phyloP scores from a whole-genome alignment of 2,329 filamentous ascomycete species.

The Leptographium procerum region DNA sequence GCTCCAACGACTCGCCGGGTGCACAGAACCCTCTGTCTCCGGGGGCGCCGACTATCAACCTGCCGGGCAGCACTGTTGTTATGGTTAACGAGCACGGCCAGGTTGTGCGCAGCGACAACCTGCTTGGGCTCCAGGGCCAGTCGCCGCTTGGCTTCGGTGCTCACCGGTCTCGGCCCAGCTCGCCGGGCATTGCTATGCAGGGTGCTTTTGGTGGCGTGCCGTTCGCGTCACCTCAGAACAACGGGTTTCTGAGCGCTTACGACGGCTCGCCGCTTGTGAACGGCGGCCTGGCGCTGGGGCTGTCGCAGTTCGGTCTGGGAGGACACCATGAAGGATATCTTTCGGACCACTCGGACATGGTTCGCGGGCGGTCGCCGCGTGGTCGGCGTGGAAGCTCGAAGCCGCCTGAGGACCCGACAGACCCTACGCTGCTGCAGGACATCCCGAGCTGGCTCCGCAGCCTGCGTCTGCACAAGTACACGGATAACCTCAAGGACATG shows the following conservation, averaged over 20 bases:
- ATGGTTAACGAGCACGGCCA: constrained; percentile 95
- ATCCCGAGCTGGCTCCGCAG: constrained; percentile 94
- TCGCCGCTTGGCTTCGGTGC: constrained; percentile 42
- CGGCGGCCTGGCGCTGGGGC: constrained; percentile 41
- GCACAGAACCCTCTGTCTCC: constrained; percentile 48
- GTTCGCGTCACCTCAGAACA: constrained; percentile 84
- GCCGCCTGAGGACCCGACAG: constrained; percentile 94
- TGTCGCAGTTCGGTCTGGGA: constrained; percentile 59
- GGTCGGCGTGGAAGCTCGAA: constrained; percentile 91
- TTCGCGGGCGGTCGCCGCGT: constrained; percentile 80
- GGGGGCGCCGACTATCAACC: constrained; percentile 47
- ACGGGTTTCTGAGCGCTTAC: constrained; percentile 85
- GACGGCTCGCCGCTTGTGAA: constrained; percentile 61
- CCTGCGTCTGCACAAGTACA: constrained; percentile 94
- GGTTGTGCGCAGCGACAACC: constrained; percentile 71
- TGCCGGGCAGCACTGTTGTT: constrained; percentile 63
- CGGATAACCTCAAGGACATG: constrained; percentile 93
- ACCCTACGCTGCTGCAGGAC: constrained; percentile 79
- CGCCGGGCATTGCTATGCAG: constrained; percentile 78
- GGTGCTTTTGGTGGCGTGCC: constrained; percentile 50
- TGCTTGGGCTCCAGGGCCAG: constrained; percentile 63
- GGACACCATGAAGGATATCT: constrained; percentile 74
- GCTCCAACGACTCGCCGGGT: constrained; percentile 72
- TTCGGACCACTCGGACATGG: constrained; percentile 87
- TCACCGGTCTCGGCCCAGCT: constrained; percentile 76